Conservation (phyloP, 345 rosid genomes). For the Bruguiera gymnorhiza region DNA sequence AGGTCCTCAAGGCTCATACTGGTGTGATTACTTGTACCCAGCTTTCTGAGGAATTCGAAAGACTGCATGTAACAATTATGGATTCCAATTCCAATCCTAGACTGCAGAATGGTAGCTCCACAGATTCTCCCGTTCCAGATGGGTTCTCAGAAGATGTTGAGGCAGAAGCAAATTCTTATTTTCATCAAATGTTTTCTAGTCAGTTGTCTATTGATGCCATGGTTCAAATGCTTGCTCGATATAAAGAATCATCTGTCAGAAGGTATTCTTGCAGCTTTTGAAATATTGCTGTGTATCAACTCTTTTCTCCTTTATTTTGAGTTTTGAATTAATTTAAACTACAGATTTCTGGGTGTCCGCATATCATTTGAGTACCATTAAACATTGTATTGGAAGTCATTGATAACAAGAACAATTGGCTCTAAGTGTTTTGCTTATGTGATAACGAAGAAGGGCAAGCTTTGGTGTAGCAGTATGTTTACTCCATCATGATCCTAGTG, state of each 20-base stretch:
- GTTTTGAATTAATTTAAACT: too few species aligned
- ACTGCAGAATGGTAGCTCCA: slow-evolving; percentile 67
- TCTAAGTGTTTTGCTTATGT: too few species aligned
- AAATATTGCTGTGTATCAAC: neutral
- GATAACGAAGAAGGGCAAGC: too few species aligned
- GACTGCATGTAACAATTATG: slow-evolving; percentile 45
- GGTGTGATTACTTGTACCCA: slow-evolving; percentile 44
- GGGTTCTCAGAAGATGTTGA: slow-evolving; percentile 80
- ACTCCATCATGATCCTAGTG: too few species aligned
- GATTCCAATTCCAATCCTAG: slow-evolving; percentile 56
- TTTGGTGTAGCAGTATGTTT: too few species aligned
- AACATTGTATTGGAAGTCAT: too few species aligned
- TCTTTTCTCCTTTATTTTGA: neutral
- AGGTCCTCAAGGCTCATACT: slow-evolving; percentile 67
- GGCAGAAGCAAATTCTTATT: slow-evolving; percentile 89
- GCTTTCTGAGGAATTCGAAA: slow-evolving; percentile 71
- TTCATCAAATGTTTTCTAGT: slow-evolving; percentile 93
- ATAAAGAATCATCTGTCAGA: slow-evolving; percentile 72
- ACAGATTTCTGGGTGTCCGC: too few species aligned
- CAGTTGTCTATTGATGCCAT: slow-evolving; percentile 77
- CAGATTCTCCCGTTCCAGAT: slow-evolving; percentile 61
- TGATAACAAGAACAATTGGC: too few species aligned
- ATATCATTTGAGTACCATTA: too few species aligned
- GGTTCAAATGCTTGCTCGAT: slow-evolving; percentile 93
- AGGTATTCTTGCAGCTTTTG: slow-evolving; percentile 39